A percentile compares a stretch with the other conserved stretches of the same genome.
These are phyloP conservation scores for Paramecium pentaurelia DNA, from an alignment of 73 alveolate species.

Conservation along the genomic window DNA sequence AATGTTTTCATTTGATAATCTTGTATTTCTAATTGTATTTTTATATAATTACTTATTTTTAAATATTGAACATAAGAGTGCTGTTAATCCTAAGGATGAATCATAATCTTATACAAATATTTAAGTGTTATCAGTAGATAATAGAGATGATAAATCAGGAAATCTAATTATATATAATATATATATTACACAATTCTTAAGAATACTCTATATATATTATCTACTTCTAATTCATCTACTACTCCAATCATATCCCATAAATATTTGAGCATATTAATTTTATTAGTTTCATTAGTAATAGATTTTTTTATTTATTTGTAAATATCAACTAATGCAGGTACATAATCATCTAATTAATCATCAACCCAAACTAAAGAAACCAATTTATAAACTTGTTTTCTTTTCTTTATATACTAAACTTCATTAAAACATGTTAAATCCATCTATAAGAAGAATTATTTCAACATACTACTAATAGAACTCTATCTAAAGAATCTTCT, in stretches of 20 bases:
- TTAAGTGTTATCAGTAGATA: neutral
- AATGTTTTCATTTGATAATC: slow-evolving; percentile 27
- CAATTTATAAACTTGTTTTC: neutral
- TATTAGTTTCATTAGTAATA: neutral
- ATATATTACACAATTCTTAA: slow-evolving; percentile 4
- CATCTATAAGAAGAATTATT: neutral
- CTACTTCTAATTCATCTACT: neutral
- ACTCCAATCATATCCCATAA: slow-evolving; percentile 48
- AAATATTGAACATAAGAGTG: neutral
- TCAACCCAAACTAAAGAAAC: slow-evolving; percentile 38
- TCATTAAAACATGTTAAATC: slow-evolving; percentile 28
- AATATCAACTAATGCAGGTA: slow-evolving; percentile 17
- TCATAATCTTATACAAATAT: slow-evolving; percentile 14
- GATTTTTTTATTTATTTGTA: neutral
- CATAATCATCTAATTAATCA: slow-evolving; percentile 24
- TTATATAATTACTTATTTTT: neutral
- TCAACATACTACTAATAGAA: neutral
- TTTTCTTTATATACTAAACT: neutral
- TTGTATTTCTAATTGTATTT: neutral
- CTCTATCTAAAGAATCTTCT: neutral
- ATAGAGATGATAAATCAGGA: neutral
- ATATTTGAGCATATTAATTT: slow-evolving; percentile 16
- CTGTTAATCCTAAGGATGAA: neutral
- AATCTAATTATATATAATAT: neutral
- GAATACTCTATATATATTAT: slow-evolving; percentile 1